Percentiles rank a stretch among this genome's conserved stretches.
phyloP scores from a whole-genome alignment of 2,329 filamentous ascomycete genomes.

The Xylaria arbuscula region DNA sequence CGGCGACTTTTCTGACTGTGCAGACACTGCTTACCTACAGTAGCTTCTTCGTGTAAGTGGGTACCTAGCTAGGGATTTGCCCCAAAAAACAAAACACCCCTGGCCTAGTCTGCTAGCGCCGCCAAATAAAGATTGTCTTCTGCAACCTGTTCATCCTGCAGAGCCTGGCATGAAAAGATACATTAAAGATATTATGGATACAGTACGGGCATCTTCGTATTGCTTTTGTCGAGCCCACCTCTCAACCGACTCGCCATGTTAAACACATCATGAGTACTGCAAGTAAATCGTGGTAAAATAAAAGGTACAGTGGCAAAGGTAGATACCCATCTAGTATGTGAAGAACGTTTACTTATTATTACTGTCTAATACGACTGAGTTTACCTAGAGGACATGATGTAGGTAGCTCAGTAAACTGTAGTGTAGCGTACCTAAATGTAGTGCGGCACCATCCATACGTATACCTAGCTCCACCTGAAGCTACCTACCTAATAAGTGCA shows the following conservation, averaged over 20 bases:
- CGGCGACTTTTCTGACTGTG: constrained; percentile 20
- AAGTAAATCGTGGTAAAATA: background rate
- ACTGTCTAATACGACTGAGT: no score
- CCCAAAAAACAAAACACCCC: constrained; percentile 7
- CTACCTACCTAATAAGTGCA: background rate
- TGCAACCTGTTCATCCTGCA: constrained; percentile 30
- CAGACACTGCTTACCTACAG: constrained; percentile 4
- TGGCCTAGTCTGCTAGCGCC: constrained; percentile 12
- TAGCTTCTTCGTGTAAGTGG: background rate
- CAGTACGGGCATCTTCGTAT: constrained; percentile 28
- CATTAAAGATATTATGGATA: constrained; percentile 26
- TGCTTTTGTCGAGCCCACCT: constrained; percentile 28
- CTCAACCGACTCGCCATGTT: constrained; percentile 7
- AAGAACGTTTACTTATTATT: no score
- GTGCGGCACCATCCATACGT: background rate
- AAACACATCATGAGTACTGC: no score
- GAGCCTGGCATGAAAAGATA: constrained; percentile 24
- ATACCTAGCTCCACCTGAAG: constrained; percentile 3
- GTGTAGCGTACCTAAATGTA: background rate
- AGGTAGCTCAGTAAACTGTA: background rate
- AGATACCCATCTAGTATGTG: no score
- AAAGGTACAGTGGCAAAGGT: no score
- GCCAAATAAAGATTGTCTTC: constrained; percentile 36
- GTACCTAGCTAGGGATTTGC: constrained; percentile 1
- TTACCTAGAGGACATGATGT: no score